Base-by-base conservation (phyloP, 2,329 filamentous ascomycete species). In the Botrytis hyacinthi region DNA sequence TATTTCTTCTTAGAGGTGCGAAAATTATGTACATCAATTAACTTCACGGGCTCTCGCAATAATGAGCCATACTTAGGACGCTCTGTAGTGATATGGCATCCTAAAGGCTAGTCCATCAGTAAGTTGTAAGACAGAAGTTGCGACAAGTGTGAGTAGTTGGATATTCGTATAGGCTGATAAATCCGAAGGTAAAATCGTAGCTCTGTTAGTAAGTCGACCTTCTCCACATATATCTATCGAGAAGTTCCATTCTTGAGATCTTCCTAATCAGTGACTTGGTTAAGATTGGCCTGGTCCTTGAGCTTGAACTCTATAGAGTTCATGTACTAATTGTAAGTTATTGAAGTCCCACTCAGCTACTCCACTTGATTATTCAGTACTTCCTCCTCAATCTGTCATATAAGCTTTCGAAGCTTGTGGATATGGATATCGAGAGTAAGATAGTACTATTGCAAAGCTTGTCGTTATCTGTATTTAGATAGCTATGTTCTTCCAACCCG, bases 401-500 rank as follows among this genome's bases (percentile, higher is more conserved):
- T n/a, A 18, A 57, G 6, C n/a, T 8, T 29, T 29, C 9, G 7
- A 40, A 42, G 9, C 14, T 62, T 42, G 14, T 62, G n/a, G 1
- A 42, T 2, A 29, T 20, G 12, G 8, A 20, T 1, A 16, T 12
- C 12, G 40, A 42, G 14, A 42, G 5, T 42, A 5, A 42, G 3
- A 14, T 16, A 42, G 40, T 42, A 42, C 40, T 42, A 42, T 42
- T 42, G 40, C 40, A 42, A 16, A 1, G 12, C 40, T 16, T 40
- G 26, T 29, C 0, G 6, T 42, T 42, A 40, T 63, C n/a, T 9
- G 20, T 29, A 20, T 29, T 16, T 42, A 9, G 40, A 16, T 12
- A 14, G 1, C 10, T 5, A 4, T 26, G 16, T 42, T 37, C 6
- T n/a, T 10, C 14, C 37, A 0, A 14, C 1, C 18, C 8, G 5